Conservation (phyloP, 208 protist genomes). For the Endotrypanum monterogeii region DNA sequence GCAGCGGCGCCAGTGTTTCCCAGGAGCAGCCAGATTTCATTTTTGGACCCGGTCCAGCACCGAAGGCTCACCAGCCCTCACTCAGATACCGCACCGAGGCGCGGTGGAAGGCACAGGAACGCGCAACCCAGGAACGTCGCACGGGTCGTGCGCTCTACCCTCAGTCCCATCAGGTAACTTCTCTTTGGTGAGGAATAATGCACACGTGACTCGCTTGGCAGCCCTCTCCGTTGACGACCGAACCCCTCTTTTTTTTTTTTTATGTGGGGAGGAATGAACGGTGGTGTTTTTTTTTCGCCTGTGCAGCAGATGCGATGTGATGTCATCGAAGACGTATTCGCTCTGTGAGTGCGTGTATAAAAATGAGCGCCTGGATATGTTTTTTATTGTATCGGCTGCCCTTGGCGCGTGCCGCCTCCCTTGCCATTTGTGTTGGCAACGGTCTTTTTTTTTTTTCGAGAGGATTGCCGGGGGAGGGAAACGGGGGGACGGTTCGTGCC, state of each 20-base stretch:
- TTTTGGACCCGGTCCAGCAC: conserved; percentile 32
- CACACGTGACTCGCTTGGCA: neutral
- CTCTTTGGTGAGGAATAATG: conserved; percentile 52
- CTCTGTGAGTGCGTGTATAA: neutral
- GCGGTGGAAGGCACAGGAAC: conserved; percentile 51
- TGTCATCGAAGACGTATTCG: neutral
- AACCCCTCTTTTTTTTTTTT: too few relatives aligned
- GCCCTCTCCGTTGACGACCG: too few relatives aligned
- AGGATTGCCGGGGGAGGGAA: too few relatives aligned
- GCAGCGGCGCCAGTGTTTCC: conserved; percentile 31
- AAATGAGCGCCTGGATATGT: neutral
- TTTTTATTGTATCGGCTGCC: too few relatives aligned
- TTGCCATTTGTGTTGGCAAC: too few relatives aligned
- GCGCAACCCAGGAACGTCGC: conserved; percentile 32
- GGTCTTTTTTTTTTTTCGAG: too few relatives aligned
- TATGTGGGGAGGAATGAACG: too few relatives aligned
- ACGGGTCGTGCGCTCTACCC: conserved; percentile 57
- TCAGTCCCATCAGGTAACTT: conserved; percentile 54
- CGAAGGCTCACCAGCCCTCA: conserved; percentile 26
- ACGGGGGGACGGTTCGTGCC: too few relatives aligned
- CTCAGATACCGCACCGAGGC: conserved; percentile 49
- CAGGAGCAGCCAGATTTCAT: conserved; percentile 49
- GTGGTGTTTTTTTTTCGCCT: too few relatives aligned
- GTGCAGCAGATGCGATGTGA: neutral
- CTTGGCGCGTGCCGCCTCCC: too few relatives aligned